Evolutionary conservation across 352 stramenopile genomes (phyloP).

Genomic region (Globisporangium nagaii): DNA sequence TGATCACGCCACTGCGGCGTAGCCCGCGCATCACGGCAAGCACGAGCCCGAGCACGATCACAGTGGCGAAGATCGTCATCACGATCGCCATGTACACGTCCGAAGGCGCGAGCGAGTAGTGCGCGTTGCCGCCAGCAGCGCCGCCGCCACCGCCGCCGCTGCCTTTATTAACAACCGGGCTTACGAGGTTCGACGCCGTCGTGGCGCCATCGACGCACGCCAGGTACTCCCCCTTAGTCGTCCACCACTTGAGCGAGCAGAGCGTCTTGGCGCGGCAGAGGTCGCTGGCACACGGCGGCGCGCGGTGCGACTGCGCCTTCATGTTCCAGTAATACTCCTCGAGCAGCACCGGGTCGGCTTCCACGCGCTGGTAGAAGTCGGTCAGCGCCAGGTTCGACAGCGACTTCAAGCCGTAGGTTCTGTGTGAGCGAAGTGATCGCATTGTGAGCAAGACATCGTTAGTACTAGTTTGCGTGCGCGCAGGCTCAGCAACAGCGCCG

Average conservation of each 20-base stretch:
- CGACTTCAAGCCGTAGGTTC: conserved; percentile 49
- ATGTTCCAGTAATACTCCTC: conserved; percentile 82
- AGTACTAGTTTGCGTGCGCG: background rate
- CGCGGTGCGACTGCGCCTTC: conserved; percentile 61
- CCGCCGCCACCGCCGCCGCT: background rate
- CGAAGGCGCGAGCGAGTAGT: conserved; percentile 3
- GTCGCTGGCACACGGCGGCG: conserved; percentile 32
- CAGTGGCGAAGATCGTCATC: conserved; percentile 38
- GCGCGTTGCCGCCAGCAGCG: background rate
- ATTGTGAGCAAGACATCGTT: too few relatives aligned
- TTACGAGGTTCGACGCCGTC: conserved; percentile 15
- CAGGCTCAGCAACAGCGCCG: background rate
- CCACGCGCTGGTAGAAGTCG: conserved; percentile 40
- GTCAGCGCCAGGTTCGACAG: conserved; percentile 38
- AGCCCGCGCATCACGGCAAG: conserved; percentile 28
- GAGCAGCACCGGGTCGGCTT: conserved; percentile 45
- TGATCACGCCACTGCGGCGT: conserved; percentile 30
- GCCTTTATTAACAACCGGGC: background rate
- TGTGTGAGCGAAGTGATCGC: too few relatives aligned
- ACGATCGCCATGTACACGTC: conserved; percentile 39
- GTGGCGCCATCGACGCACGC: conserved; percentile 43
- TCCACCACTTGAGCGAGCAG: conserved; percentile 80
- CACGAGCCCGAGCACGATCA: conserved; percentile 27
- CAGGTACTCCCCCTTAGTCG: conserved; percentile 60
- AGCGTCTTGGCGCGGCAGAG: conserved; percentile 55